Base-by-base conservation (phyloP, 1,139 yeast genomes). In the Trichomonascaceae sp. region DNA sequence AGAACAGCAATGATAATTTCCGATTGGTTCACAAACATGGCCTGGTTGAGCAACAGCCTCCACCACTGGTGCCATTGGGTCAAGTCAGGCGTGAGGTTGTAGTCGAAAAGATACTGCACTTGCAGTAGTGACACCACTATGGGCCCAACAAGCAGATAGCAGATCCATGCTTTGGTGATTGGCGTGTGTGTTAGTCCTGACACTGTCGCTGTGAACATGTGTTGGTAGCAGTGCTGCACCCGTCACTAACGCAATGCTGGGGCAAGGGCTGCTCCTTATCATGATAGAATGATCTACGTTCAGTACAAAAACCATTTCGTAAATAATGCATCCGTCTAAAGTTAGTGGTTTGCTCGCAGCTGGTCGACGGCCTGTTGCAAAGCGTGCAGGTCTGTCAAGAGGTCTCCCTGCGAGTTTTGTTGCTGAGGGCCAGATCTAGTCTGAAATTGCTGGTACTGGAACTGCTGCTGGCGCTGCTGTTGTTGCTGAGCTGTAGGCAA, bases 121-220 rank as follows among this genome's bases (percentile, higher is more conserved):
- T 70, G 72, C 13, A 76, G 51, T 3, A 79, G 57, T 4, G 85
- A 71, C 3, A 76, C 60, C 3, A 60, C 35, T 13, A 79, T 46
- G 1, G 89, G 76, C 5, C 62, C 34, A 0, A 62, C 47, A 2
- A 76, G 59, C 2, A 67, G 43, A 25, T 55, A 29, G 3, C 64
- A 50, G 27, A 75, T 64, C 26, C 71, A 43, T 4, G 60, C 42
- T 41, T 64, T 61, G 5, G 82, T 62, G 8, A 76, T 69, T 0
- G 82, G 84, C 8, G 77, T 67, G 42, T 70, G 62, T 16, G 62
- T 56, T 49, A 76, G 74, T 26, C 87, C 87, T 23, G 69, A 58
- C 9, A 77, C 68, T 5, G 65, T 52, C 4, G 62, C 44, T 3
- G 62, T 53, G 37, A 56, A 54, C 62, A 57, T 57, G 17, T 27